Percentiles rank a stretch among this genome's conserved stretches.
phyloP scores from a whole-genome alignment of 2,329 filamentous ascomycete species.

The Thelonectria rubi region DNA sequence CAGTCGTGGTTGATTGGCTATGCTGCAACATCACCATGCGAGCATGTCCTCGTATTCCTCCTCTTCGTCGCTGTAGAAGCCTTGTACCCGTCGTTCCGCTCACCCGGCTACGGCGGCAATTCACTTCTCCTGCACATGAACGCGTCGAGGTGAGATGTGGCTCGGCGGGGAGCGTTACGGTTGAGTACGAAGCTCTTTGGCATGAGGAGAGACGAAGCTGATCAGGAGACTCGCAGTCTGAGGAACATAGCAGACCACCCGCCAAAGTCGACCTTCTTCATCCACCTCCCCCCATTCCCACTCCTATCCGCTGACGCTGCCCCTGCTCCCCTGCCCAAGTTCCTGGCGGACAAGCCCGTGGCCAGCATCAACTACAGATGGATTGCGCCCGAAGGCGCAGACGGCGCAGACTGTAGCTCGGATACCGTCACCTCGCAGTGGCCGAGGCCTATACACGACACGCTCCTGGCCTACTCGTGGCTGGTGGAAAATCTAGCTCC shows the following conservation, averaged over 20 bases:
- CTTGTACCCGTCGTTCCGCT: constrained; percentile 1
- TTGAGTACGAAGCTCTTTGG: constrained; percentile 58
- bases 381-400: constrained; percentile 42
- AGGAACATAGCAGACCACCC: constrained; percentile 55
- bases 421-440: constrained; percentile 51
- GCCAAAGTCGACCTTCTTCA: constrained; percentile 56
- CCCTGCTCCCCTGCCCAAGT: constrained; percentile 49
- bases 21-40: constrained; percentile 36
- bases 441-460: constrained; percentile 67
- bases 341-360: constrained; percentile 55
- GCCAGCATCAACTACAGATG: constrained; percentile 70
- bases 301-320: constrained; percentile 47
- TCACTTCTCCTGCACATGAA: constrained; percentile 44
- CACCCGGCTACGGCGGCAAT: constrained; percentile 22
- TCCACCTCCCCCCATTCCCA: constrained; percentile 64
- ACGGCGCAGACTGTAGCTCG: not conserved
- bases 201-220: constrained; percentile 17
- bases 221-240: constrained; percentile 50
- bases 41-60: constrained; percentile 32
- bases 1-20: constrained; percentile 9
- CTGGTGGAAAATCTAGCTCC: constrained; percentile 56
- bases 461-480: constrained; percentile 63
- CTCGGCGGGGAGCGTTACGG: constrained; percentile 58
- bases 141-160: constrained; percentile 58
- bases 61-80: constrained; percentile 28